Evolutionary conservation across 2,329 filamentous ascomycete species (phyloP).

Genomic region (Teratosphaeria viscida): DNA sequence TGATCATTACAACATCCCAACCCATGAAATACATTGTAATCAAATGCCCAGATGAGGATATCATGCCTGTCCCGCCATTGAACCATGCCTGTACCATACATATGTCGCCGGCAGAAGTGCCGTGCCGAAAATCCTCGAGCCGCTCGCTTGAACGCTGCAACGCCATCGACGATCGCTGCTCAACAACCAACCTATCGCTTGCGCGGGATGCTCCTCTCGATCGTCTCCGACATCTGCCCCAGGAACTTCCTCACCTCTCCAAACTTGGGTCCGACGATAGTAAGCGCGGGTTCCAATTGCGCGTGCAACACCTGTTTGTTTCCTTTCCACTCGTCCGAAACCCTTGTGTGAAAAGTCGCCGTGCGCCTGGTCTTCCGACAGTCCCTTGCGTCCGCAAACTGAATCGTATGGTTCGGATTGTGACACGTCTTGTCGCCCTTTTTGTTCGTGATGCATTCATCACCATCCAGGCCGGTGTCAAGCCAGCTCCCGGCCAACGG

Average conservation of each 20-base stretch:
- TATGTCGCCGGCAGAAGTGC: not conserved
- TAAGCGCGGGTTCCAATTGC: not conserved
- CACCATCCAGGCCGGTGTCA: not conserved
- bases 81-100: not conserved
- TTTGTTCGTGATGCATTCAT: not conserved
- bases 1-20: not conserved
- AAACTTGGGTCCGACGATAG: not conserved
- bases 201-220: not conserved
- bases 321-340: not conserved
- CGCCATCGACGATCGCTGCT: not conserved
- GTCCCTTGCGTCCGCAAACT: not conserved
- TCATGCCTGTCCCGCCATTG: not conserved
- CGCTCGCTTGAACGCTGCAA: slow-evolving; percentile 1
- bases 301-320: not conserved
- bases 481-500: not conserved
- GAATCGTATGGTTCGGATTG: not conserved
- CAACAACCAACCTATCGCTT: not conserved
- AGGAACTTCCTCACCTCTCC: not conserved
- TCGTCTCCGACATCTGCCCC: not conserved
- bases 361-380: not conserved
- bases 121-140: not conserved
- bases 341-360: not conserved
- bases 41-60: not conserved
- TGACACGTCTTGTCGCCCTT: not conserved
- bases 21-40: not conserved